Conservation (phyloP, 768 basidiomycete species). For the Termitomyces sp. region DNA sequence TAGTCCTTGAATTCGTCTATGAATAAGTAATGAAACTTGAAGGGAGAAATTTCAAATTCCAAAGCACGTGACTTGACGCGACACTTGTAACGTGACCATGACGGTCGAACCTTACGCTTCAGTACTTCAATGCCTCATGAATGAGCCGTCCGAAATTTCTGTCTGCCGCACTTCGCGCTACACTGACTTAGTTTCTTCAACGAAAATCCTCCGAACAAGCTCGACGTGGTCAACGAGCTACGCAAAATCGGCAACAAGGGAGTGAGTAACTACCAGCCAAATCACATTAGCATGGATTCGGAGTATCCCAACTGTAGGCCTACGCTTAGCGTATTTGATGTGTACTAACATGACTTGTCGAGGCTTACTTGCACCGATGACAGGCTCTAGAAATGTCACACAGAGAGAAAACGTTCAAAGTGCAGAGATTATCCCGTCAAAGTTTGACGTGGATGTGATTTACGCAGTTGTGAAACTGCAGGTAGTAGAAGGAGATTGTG, state of each 20-base stretch:
- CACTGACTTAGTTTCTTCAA: too few species aligned
- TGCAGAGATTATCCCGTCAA: conserved; percentile 4
- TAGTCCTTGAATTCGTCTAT: not conserved
- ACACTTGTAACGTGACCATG: not conserved
- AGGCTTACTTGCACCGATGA: not conserved
- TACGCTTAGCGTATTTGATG: not conserved
- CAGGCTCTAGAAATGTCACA: not conserved
- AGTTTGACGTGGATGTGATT: not conserved
- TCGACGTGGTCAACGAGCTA: not conserved
- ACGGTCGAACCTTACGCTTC: too few species aligned
- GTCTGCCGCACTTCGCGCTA: too few species aligned
- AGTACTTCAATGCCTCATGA: too few species aligned
- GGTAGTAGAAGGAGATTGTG: not conserved
- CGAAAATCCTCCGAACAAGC: too few species aligned
- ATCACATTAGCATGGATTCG: conserved; percentile 39
- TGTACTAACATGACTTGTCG: not conserved
- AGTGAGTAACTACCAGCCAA: conserved; percentile 30
- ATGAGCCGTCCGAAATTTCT: too few species aligned
- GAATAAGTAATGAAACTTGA: too few species aligned
- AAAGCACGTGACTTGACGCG: not conserved
- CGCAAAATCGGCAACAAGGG: conserved; percentile 23
- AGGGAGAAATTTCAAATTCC: not conserved
- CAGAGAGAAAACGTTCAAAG: conserved; percentile 15
- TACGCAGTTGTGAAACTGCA: conserved; percentile 10
- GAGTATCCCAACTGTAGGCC: too few species aligned